Percentiles rank a stretch among this genome's conserved stretches.
These are phyloP conservation scores for Apiospora arundinis DNA, from an alignment of 2,329 filamentous ascomycete genomes.

Conservation along the genomic window DNA sequence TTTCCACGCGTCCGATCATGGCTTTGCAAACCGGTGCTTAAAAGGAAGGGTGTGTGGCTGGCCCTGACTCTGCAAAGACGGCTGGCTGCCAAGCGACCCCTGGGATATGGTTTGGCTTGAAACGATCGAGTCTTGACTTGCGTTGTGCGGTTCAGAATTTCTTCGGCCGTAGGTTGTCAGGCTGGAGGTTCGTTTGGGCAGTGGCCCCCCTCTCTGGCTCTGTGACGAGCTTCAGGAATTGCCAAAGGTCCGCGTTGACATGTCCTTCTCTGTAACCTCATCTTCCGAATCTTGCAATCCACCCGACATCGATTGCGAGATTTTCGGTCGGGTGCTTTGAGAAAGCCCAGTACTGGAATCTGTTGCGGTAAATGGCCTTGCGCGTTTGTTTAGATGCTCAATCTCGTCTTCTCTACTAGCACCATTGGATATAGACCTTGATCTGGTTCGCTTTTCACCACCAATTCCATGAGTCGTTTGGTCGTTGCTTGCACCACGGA, in stretches of 20 bases:
- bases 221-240: background rate
- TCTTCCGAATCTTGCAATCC: constrained; percentile 13
- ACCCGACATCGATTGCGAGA: constrained; percentile 28
- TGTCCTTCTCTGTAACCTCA: constrained; percentile 20
- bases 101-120: constrained; percentile 12
- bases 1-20: background rate
- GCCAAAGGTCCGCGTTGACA: constrained; percentile 18
- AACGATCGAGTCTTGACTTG: background rate
- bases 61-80: background rate
- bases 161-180: constrained; percentile 14
- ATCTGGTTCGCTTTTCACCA: constrained; percentile 6
- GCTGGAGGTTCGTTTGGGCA: background rate
- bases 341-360: constrained; percentile 10
- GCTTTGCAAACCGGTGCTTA: constrained; percentile 7
- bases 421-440: background rate
- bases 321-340: constrained; percentile 30
- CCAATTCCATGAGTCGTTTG: background rate
- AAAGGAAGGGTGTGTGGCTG: constrained; percentile 3
- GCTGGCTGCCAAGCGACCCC: constrained; percentile 5
- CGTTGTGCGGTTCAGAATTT: background rate
- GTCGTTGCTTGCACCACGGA: background rate
- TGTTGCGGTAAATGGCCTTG: background rate
- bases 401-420: constrained; percentile 23
- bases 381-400: constrained; percentile 11
- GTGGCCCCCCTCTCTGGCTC: background rate